A percentile compares a stretch with the other conserved stretches of the same genome.
phyloP scores from a whole-genome alignment of 139 green algal species.

The Tetradesmus obliquus region DNA sequence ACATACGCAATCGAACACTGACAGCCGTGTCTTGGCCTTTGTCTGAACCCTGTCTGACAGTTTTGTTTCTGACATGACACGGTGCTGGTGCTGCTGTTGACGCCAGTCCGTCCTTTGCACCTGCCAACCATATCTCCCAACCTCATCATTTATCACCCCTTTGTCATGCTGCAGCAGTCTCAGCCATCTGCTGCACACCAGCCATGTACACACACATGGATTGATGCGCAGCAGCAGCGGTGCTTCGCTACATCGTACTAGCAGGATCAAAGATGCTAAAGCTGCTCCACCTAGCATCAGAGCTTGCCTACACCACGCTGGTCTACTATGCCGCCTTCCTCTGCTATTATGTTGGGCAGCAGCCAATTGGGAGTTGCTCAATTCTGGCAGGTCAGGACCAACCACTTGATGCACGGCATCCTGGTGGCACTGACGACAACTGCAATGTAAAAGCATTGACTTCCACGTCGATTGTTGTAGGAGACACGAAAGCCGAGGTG shows the following conservation, averaged over 20 bases:
- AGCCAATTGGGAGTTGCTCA: not conserved
- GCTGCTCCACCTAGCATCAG: not conserved
- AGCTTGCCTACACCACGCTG: not conserved
- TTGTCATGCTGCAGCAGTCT: not conserved
- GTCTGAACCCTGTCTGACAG: not conserved
- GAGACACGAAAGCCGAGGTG: not conserved
- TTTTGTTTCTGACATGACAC: not conserved
- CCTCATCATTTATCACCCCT: too few species aligned
- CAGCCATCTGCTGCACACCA: not conserved
- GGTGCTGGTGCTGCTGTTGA: not conserved
- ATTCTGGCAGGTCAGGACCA: not conserved
- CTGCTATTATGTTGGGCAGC: not conserved
- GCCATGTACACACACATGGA: not conserved
- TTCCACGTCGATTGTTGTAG: not conserved
- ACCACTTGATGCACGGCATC: not conserved
- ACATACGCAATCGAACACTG: too few species aligned
- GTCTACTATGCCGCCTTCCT: conserved; percentile 14
- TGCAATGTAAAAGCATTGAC: not conserved
- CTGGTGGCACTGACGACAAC: not conserved
- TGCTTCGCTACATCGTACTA: not conserved
- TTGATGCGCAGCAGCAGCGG: not conserved
- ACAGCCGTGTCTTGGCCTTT: not conserved
- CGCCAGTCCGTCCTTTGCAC: too few species aligned
- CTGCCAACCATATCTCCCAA: too few species aligned
- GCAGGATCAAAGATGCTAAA: not conserved